phyloP scores from a whole-genome alignment of 257 asterid genomes.

The Voacanga thouarsii region DNA sequence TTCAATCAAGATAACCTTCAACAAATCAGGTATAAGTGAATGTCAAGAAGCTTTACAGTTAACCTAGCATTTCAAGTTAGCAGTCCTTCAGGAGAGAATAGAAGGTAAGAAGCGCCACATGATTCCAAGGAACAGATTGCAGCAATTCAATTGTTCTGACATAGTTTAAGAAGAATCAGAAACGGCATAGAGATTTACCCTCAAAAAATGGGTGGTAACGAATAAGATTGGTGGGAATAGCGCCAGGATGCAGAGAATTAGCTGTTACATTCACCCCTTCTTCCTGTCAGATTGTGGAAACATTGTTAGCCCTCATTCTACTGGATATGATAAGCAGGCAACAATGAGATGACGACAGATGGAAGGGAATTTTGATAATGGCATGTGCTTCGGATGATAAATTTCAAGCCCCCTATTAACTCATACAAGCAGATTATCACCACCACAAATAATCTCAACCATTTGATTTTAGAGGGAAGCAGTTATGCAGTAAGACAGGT shows the following conservation, averaged over 20 bases:
- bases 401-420: not conserved
- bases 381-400: not conserved
- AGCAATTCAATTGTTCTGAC: not conserved
- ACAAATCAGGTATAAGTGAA: not conserved
- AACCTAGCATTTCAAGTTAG: not conserved
- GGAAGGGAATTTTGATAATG: not conserved
- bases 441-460: not conserved
- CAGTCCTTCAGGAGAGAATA: not conserved
- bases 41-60: not conserved
- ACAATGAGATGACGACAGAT: not conserved
- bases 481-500: not conserved
- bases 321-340: not conserved
- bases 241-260: slow-evolving; percentile 83
- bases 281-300: slow-evolving; percentile 43
- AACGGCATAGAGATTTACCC: slow-evolving; percentile 31
- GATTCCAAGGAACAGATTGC: not conserved
- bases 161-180: slow-evolving; percentile 1
- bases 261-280: slow-evolving; percentile 78
- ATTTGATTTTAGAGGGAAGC: not conserved
- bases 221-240: slow-evolving; percentile 66
- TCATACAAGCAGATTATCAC: not conserved
- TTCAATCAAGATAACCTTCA: not conserved
- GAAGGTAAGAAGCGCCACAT: not conserved
- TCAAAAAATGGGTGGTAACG: slow-evolving; percentile 44
- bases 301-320: not conserved